phyloP scores from a whole-genome alignment of 1,139 yeast species.

The Suhomyces anneliseae region DNA sequence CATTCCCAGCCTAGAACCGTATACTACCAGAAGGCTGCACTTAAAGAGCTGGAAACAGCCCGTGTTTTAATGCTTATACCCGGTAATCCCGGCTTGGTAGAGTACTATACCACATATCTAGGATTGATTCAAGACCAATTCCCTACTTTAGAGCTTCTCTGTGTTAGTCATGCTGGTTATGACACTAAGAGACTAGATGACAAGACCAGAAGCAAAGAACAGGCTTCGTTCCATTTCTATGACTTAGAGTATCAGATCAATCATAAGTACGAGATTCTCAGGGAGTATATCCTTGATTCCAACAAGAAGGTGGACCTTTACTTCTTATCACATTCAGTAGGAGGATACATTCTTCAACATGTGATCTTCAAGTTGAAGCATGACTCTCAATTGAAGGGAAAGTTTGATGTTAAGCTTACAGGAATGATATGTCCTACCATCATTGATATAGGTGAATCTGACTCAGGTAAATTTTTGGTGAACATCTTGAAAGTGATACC shows the following conservation, averaged over 20 bases:
- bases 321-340: conserved; percentile 63
- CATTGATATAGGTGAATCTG: conserved; percentile 52
- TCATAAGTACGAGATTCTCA: conserved; percentile 45
- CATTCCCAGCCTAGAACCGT: conserved; percentile 27
- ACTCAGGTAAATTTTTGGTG: conserved; percentile 46
- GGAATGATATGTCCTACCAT: conserved; percentile 69
- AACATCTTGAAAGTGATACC: conserved; percentile 35
- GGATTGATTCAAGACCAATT: conserved; percentile 39
- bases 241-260: conserved; percentile 51
- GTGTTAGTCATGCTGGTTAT: conserved; percentile 59
- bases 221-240: conserved; percentile 22
- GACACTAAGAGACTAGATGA: conserved; percentile 27
- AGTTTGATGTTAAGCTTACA: conserved; percentile 35
- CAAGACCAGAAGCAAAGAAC: background rate
- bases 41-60: conserved; percentile 2
- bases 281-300: conserved; percentile 24
- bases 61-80: conserved; percentile 52
- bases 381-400: conserved; percentile 20
- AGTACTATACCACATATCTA: conserved; percentile 55
- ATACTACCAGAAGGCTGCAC: conserved; percentile 23
- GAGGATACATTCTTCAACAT: conserved; percentile 57
- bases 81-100: conserved; percentile 68
- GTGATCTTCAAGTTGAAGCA: conserved; percentile 30
- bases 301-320: conserved; percentile 33
- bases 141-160: conserved; percentile 50